Percentiles rank a stretch among this genome's conserved stretches.
phyloP scores from a whole-genome alignment of 202 grass and related monocot genomes.

The Bolboschoenoplectus hybrid region DNA sequence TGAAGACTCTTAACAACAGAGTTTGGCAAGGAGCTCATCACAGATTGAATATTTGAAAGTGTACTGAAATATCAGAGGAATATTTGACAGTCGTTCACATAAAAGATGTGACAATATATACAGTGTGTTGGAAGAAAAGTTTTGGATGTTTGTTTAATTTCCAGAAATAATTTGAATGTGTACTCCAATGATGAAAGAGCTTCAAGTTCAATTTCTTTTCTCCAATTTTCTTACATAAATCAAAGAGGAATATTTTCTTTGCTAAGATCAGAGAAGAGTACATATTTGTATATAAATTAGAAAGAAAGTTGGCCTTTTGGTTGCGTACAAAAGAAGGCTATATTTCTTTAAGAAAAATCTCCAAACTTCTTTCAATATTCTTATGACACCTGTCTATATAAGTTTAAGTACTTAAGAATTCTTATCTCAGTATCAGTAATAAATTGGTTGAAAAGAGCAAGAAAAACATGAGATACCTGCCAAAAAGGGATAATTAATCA shows the following conservation, averaged over 20 bases:
- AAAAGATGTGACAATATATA: not conserved
- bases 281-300: not conserved
- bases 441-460: conserved; percentile 15
- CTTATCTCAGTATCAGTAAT: conserved; percentile 18
- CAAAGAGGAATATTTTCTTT: not conserved
- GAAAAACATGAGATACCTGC: conserved; percentile 31
- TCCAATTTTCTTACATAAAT: not conserved
- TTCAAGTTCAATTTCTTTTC: not conserved
- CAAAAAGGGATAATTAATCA: conserved; percentile 28
- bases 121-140: not conserved
- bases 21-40: not conserved
- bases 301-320: conserved; percentile 19
- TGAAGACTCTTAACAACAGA: not conserved
- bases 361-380: not conserved
- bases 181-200: not conserved
- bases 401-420: conserved; percentile 26
- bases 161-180: not conserved
- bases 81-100: not conserved
- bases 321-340: not conserved
- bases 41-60: not conserved
- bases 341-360: not conserved
- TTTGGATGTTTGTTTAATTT: not conserved
- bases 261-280: not conserved
- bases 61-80: not conserved
- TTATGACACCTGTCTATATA: conserved; percentile 25